Evolutionary conservation across 805 yeast species (phyloP).

Genomic region (Ogataea methanolica): DNA sequence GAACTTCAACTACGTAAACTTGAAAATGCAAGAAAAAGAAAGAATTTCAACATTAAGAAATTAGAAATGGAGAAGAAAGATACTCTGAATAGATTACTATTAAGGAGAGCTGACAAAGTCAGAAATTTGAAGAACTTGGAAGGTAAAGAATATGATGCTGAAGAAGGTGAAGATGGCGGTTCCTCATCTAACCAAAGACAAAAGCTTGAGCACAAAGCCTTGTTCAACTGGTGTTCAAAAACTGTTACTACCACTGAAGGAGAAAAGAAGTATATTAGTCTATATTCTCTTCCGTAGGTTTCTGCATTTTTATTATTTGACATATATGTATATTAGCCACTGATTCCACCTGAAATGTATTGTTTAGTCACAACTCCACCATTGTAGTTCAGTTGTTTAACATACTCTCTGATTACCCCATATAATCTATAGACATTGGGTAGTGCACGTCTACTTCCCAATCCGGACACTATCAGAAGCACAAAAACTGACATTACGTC

Average conservation of each 20-base stretch:
- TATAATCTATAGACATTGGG: too few relatives aligned
- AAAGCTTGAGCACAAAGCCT: slow-evolving; percentile 39
- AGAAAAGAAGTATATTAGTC: slow-evolving; percentile 10
- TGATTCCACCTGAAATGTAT: too few relatives aligned
- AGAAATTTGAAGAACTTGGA: slow-evolving; percentile 32
- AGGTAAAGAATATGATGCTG: slow-evolving; percentile 27
- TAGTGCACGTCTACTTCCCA: too few relatives aligned
- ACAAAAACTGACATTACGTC: too few relatives aligned
- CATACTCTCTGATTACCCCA: too few relatives aligned
- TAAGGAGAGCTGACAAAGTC: slow-evolving; percentile 76
- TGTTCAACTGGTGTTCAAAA: slow-evolving; percentile 36
- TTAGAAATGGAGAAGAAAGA: slow-evolving; percentile 91
- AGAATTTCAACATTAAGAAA: slow-evolving; percentile 75
- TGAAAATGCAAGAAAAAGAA: slow-evolving; percentile 84
- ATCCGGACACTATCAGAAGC: too few relatives aligned
- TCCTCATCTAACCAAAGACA: slow-evolving; percentile 34
- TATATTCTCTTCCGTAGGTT: slow-evolving; percentile 14
- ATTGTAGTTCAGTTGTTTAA: too few relatives aligned
- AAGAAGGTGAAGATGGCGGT: slow-evolving; percentile 14
- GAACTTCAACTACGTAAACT: slow-evolving; percentile 77
- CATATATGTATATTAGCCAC: too few relatives aligned
- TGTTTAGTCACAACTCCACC: too few relatives aligned
- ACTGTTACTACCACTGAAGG: slow-evolving; percentile 13
- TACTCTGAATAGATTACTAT: slow-evolving; percentile 78
- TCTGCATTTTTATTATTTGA: too few relatives aligned